Evolutionary conservation across 2,329 filamentous ascomycete species (phyloP).

Genomic region (Ophiostoma piceae): DNA sequence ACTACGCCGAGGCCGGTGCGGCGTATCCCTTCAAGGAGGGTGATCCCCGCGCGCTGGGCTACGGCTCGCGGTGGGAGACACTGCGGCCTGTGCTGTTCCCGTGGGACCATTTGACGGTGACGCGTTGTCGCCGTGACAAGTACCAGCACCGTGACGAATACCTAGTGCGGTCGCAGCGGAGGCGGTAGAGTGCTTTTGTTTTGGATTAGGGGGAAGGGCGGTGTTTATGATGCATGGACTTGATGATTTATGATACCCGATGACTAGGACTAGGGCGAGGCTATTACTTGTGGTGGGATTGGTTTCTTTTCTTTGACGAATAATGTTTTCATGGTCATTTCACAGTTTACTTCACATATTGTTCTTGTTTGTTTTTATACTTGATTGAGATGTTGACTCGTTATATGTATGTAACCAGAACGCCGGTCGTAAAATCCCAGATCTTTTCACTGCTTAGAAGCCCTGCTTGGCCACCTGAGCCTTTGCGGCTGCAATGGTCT

Average conservation of each 20-base stretch:
- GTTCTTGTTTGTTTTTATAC: not conserved
- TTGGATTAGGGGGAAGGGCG: not conserved
- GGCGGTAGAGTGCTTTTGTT: not conserved
- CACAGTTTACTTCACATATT: not conserved
- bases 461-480: conserved; percentile 34
- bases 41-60: conserved; percentile 27
- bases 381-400: not conserved
- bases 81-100: conserved; percentile 27
- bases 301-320: not conserved
- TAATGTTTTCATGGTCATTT: not conserved
- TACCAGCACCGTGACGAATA: conserved; percentile 28
- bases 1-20: not conserved
- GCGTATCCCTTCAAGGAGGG: conserved; percentile 23
- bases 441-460: conserved; percentile 27
- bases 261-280: not conserved
- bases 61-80: conserved; percentile 25
- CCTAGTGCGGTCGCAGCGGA: conserved; percentile 19
- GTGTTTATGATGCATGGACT: not conserved
- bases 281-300: conserved; percentile 9
- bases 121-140: conserved; percentile 24
- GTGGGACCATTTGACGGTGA: conserved; percentile 26
- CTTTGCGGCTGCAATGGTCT: conserved; percentile 33
- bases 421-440: not conserved
- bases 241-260: conserved; percentile 14
- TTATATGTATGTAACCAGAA: not conserved